Base-by-base conservation (phyloP, 768 basidiomycete genomes). In the Termitomyces sp. region DNA sequence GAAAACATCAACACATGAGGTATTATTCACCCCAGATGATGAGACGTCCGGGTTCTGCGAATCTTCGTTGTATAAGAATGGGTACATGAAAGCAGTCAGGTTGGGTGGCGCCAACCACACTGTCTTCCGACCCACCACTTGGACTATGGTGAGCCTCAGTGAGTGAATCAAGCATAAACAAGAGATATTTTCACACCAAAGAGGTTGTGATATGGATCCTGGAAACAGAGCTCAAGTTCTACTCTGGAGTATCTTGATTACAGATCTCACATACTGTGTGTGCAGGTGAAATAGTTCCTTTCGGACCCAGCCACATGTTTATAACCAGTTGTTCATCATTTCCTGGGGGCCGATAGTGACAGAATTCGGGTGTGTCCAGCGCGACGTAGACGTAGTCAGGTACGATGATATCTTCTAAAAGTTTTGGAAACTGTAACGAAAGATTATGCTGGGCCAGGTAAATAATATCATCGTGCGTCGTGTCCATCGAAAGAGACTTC, bases 401-500 rank as follows among this genome's bases (percentile, higher is more conserved):
- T n/a, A 92, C 62, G 10, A 78, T 58, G 47, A 98, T 82, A 64
- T 98, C 97, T 8, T 77, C 72, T 46, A 79, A 74, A 42, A 99
- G 75, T 2, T 69, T 67, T 1, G 93, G 94, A 60, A 98, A 93
- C 67, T 99, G 97, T 40, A 70, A 72, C 56, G 95, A 75, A 14
- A 99, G 79, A 61, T 84, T 80, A 71, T 99, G 87, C 65, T 99
- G 97, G 0, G 97, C 97, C 43, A 99, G 82, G 68, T 99, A 99
- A 37, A 87, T 61, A 14, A 74, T 66, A 2, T 76, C 65, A 48
- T 53, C 59, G 32, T 60, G 58, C 44, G 54, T 55, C 7, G 54
- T n/a, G 24, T 43, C 30, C 26, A 35, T 56, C 2, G 53, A 56
- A 14, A 59, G 53, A 15, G 59, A 53, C 51, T 71, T 70, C 41